Evolutionary conservation across 441 rosid species (phyloP), one percentile per base, ranked within the genome.

Genomic region (Euphorbia celastroides): DNA sequence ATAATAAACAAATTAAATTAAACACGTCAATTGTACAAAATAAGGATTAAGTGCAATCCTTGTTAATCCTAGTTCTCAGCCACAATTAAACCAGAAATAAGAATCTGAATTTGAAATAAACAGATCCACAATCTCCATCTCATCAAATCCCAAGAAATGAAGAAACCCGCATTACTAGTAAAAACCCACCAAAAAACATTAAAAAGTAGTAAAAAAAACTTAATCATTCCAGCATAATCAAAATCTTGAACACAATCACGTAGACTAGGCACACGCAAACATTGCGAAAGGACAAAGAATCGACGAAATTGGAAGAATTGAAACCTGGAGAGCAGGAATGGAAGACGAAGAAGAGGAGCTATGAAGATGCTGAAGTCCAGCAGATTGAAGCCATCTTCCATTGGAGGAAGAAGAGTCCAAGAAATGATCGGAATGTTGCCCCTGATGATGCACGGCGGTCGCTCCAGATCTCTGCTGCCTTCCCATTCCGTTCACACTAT

Each of bases 311-410:
- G 27, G n/a, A 48, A 68, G 55, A 61, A 13, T 52, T 28, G 34
- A 7, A 56, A 86, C 90, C 90, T 86, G 94, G 55, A 84, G 89
- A 44, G 78, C 73, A 71, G 82, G 93, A 57, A 84, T 69, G 36
- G 85, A 81, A 66, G 81, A 83, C 59, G 73, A 60, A 46, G 89
- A 77, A 68, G 87, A 74, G 50, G 77, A 62, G 32, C 46, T 68
- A 3, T 88, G 93, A 10, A 91, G 87, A 63, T 93, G 93, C 75
- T 88, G 99, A 38, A 93, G 88, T 27, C 99, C 99, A 38, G 88
- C 83, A 5, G 99, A 91, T 72, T 89, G 97, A 64, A 94, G 92
- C 99, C 97, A 94, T 72, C 94, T 73, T 54, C 88, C 92, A 75
- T 86, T 93, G 27, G 97, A 83, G 6, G 91, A 79, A 73, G 78